Conservation (phyloP, 441 rosid species). For the Corymbia citriodora region DNA sequence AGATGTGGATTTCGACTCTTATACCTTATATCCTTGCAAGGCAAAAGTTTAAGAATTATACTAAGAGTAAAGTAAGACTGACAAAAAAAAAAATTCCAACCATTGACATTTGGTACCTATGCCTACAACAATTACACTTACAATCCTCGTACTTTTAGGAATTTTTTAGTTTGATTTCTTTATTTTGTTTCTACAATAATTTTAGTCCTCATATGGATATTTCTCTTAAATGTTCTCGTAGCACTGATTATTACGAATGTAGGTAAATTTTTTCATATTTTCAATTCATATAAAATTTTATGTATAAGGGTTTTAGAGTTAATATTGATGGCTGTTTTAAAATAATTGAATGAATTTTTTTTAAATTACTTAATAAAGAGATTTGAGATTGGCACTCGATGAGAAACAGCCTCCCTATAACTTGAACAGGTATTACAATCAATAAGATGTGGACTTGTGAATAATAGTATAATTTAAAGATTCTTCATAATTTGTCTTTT, state of each 20-base stretch:
- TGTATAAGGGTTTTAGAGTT: not conserved
- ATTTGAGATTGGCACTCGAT: not conserved
- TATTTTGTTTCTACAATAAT: not conserved
- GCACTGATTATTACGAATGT: not conserved
- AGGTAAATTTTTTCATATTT: not conserved
- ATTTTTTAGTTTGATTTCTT: not conserved
- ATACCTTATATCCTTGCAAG: no score
- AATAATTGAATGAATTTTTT: not conserved
- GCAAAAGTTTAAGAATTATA: no score
- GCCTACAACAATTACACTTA: not conserved
- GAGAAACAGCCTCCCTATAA: not conserved
- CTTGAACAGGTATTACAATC: not conserved
- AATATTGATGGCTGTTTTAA: not conserved
- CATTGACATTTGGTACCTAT: accelerated
- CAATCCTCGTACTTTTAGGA: not conserved
- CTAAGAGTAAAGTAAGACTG: no score
- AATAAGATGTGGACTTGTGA: not conserved
- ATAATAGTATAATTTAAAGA: not conserved
- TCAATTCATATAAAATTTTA: not conserved
- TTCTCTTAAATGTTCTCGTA: no score
- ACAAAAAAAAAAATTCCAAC: no score
- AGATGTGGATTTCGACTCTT: no score
- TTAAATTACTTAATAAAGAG: not conserved
- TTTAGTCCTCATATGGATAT: not conserved
- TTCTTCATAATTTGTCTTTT: not conserved